Base-by-base conservation (phyloP, 2,329 filamentous ascomycete genomes). In the Pseudopithomyces chartarum region DNA sequence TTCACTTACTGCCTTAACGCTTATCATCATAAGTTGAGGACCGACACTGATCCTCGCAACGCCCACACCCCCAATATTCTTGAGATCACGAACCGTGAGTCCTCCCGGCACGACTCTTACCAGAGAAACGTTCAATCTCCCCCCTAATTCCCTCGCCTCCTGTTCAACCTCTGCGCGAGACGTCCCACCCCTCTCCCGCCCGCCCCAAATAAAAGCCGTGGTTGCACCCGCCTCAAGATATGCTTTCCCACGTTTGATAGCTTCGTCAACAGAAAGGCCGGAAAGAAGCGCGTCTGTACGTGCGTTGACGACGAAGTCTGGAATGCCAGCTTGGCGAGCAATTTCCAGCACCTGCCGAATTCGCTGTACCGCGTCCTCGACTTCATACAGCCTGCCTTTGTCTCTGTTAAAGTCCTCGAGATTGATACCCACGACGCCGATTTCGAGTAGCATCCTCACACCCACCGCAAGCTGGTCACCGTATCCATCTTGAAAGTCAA, bases 401-500 rank as follows among this genome's bases (percentile, higher is more conserved):
- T 66, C 64, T 0, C 68, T 54, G 0, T 55, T 78, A 54, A 62
- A 77, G 54, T 88, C 86, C 57, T 88, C 85, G 2, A 88, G 77
- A 62, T 88, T 88, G 46, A 80, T 81, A 0, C 86, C 85, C 1
- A 83, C 82, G 0, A 78, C 85, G 0, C 85, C 85, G 0, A 81
- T 56, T 2, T 76, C 67, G n/a, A 87, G 79, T 1, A 82, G 75
- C 2, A 65, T 66, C 6, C 70, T 67, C 2, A 87, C 74, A 0
- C 77, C 81, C 4, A 80, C 76, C 5, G 74, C 78, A 1, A 85
- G 76, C 19, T 78, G 70, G 2, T 80, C 81, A 6, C 63, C 69
- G 59, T 87, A 88, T 0, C 85, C 86, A 62, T 88, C 85, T 68
- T 87, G 85, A 2, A 87, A 67, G 63, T 88, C 86, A 5, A 82